Evolutionary conservation across 2,329 filamentous ascomycete species (phyloP), one percentile per base, ranked within the genome.

Genomic region (Stemphylium lycopersici): DNA sequence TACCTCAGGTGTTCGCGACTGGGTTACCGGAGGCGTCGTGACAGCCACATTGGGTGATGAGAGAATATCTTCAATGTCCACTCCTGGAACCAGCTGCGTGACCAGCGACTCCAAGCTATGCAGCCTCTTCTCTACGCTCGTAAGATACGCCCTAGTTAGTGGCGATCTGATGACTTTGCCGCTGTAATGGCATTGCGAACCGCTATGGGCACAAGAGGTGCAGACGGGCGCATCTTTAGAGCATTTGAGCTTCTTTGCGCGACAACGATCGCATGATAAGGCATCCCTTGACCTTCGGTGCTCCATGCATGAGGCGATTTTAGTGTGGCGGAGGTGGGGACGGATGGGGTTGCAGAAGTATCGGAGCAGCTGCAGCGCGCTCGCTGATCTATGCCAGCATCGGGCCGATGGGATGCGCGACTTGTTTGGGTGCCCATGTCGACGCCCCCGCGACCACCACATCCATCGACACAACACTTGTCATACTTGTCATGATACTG

Each of bases 211-310:
- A 50, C 65, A 68, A n/a, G 56, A 55, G 32, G 44, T 58, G 43
- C 65, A 68, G 31, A 55, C 48, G 29, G 65, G 65, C 34, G 57
- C 52, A 29, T 68, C 62, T 40, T 68, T 68, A 20, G 65, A 68
- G n/a, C 65, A 68, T 58, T 68, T 68, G 32, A 68, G 37, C 41
- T 68, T 68, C 34, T 68, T 68, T 45, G 63, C 53, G 40, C 65
- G 62, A 43, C 65, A 68, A 26, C 65, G 58, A 45, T 66, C 63
- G 57, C 65, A 68, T 39, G 58, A 60, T 31, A 60, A 45, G 26
- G 51, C 55, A 54, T 58, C 55, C 32, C 55, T 61, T 22, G 57
- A 47, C 43, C 58, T 65, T 59, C 55, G 63, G 47, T 66, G 59
- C 59, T 66, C 63, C 63, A 66, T 66, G 52, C 62, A 66, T 66